Evolutionary conservation across 163 green algal species (phyloP), one percentile per base, ranked within the genome.

Genomic region (Chloromonas sp.): DNA sequence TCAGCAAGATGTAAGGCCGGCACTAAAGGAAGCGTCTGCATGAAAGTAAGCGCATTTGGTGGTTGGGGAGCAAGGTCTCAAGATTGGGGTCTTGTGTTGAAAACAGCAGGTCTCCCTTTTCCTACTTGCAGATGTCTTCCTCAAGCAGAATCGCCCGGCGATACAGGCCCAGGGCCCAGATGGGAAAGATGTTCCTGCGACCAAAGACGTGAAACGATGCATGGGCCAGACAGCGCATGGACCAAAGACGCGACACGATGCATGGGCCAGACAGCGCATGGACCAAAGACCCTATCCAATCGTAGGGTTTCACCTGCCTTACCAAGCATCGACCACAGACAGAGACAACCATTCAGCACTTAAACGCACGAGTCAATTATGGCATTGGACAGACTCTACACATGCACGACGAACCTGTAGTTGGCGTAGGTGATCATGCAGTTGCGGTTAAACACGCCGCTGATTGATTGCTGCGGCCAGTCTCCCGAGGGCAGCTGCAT

Each of bases 361-460:
- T 36, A 36, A 36, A 36, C 36, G 36, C 36, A 36, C 36, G 36
- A 36, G 36, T 36, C 36, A 36, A 36, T 36, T 36, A 36, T 36
- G 36, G 36, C 36, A 36, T 36, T 36, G 36, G 36, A 36, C 36
- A 36, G 36, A 36, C 36, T 36, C 36, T 36, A 36, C 66, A 74
- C 66, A 11, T 74, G 66, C 66, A 74, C 66, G 5, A 74, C 66
- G 81, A 0, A 95, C 93, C 94, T 92, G 92, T 99, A 99, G 91
- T 98, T 98, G 60, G 96, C 93, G 86, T 99, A 99, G 0, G 94
- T 97, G 92, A 99, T 99, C 94, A 98, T 98, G 92, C 96, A 99
- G 92, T 99, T 99, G 84, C 92, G 82, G 90, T 99, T 99, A 94
- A 99, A 99, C 0, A 99, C 97, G 59, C 97, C 97, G 78, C 92